Evolutionary conservation across 805 yeast genomes (phyloP).

Genomic region (Candida namnaoensis): DNA sequence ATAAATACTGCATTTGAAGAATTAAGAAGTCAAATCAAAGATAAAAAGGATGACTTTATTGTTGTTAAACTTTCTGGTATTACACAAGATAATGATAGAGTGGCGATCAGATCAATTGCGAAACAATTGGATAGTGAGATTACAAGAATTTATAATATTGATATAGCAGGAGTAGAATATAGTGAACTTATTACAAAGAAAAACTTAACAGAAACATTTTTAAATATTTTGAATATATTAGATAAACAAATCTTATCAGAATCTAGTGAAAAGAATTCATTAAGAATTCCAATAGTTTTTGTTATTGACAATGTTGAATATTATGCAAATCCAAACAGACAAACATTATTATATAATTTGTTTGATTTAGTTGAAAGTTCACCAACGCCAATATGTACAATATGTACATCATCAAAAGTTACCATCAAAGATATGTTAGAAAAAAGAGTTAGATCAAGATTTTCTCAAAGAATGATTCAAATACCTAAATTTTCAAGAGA

Average conservation of each 20-base stretch:
- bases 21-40: conserved; percentile 20
- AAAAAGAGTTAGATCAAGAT: conserved; percentile 85
- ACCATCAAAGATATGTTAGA: conserved; percentile 78
- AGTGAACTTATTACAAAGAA: conserved; percentile 36
- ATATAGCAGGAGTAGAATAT: conserved; percentile 12
- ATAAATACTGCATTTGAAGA: conserved; percentile 47
- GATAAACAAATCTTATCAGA: conserved; percentile 26
- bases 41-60: conserved; percentile 43
- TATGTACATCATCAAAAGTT: conserved; percentile 71
- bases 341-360: conserved; percentile 77
- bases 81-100: conserved; percentile 63
- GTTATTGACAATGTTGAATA: conserved; percentile 80
- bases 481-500: conserved; percentile 39
- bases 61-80: conserved; percentile 60
- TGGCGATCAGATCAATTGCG: conserved; percentile 82
- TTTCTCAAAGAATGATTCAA: conserved; percentile 68
- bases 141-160: conserved; percentile 20
- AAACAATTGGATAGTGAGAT: conserved; percentile 59
- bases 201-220: conserved; percentile 52
- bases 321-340: conserved; percentile 65
- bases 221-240: conserved; percentile 43
- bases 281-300: conserved; percentile 55
- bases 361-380: conserved; percentile 77
- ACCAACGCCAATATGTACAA: conserved; percentile 65
- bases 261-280: conserved; percentile 14